Evolutionary conservation across 371 early-diverging fungal genomes (phyloP).

Genomic region (Choanephora cucurbitarum): DNA sequence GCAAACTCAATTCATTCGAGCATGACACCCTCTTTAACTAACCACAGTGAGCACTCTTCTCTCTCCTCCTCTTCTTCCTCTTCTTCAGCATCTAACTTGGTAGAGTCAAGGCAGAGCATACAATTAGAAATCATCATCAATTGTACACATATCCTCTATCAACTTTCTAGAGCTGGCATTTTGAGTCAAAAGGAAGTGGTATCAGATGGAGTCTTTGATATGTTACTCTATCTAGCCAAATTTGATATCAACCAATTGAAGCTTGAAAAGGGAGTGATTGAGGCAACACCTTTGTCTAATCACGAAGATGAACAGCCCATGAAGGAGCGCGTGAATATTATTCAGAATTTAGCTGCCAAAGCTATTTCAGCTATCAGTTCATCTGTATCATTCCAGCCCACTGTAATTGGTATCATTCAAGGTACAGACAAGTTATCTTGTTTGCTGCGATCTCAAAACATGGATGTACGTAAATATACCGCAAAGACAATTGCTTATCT

Average conservation of each 20-base stretch:
- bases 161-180: constrained; percentile 45
- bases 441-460: constrained; percentile 36
- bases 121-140: constrained; percentile 44
- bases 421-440: constrained; percentile 32
- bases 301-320: constrained; percentile 25
- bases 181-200: constrained; percentile 43
- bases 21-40: constrained; percentile 4
- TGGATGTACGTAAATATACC: constrained; percentile 54
- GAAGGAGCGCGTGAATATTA: constrained; percentile 27
- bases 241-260: constrained; percentile 21
- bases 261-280: constrained; percentile 1
- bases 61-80: neutral
- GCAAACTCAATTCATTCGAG: constrained; percentile 12
- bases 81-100: neutral
- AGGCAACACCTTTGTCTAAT: neutral
- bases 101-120: constrained; percentile 23
- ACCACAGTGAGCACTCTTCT: no score
- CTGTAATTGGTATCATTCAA: constrained; percentile 40
- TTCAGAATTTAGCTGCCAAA: constrained; percentile 49
- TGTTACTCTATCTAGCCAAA: constrained; percentile 33
- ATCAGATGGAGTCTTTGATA: constrained; percentile 40
- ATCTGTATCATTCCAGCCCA: constrained; percentile 31
- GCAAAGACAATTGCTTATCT: constrained; percentile 64
- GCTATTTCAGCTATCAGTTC: constrained; percentile 49
- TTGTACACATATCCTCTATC: constrained; percentile 46